A percentile compares a stretch with the other conserved stretches of the same genome.
These are phyloP conservation scores for Aspergillus uvarum DNA, from an alignment of 2,329 filamentous ascomycete species.

Conservation along the genomic window DNA sequence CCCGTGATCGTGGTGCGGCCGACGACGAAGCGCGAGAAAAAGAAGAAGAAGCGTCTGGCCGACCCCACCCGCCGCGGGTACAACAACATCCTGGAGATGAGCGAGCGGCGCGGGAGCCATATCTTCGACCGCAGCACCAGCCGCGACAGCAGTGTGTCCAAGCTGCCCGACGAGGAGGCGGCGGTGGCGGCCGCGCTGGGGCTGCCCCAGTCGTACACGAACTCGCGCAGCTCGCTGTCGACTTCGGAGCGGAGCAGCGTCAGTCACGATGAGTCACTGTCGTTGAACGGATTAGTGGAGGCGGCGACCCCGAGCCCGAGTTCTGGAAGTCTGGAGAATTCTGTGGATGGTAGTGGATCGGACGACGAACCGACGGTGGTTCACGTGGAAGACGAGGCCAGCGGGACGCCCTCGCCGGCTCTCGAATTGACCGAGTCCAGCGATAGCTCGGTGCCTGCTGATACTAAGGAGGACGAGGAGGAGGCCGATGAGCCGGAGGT, in stretches of 20 bases:
- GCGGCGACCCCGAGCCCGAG: slow-evolving; percentile 27
- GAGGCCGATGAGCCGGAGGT: not conserved
- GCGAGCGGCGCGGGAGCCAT: slow-evolving; percentile 51
- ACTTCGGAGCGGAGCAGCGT: slow-evolving; percentile 36
- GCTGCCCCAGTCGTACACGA: slow-evolving; percentile 34
- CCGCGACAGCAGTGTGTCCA: slow-evolving; percentile 46
- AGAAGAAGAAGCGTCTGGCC: slow-evolving; percentile 78
- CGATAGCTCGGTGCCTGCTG: not conserved
- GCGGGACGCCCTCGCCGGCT: not conserved
- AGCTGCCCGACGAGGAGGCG: slow-evolving; percentile 48
- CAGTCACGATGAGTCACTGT: slow-evolving; percentile 30
- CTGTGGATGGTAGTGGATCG: slow-evolving; percentile 24
- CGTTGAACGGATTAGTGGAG: slow-evolving; percentile 25
- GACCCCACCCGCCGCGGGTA: slow-evolving; percentile 77
- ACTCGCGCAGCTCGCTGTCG: slow-evolving; percentile 37
- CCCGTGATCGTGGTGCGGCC: slow-evolving; percentile 91
- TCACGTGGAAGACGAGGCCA: not conserved
- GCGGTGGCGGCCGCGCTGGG: slow-evolving; percentile 53
- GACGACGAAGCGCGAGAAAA: slow-evolving; percentile 82
- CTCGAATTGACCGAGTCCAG: not conserved
- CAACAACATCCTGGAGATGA: slow-evolving; percentile 70
- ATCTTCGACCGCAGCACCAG: slow-evolving; percentile 53
- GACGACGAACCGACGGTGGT: slow-evolving; percentile 10
- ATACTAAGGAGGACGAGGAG: not conserved
- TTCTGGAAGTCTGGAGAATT: slow-evolving; percentile 25